Evolutionary conservation across 805 yeast species (phyloP).

Genomic region (Wickerhamiella sorbophila): DNA sequence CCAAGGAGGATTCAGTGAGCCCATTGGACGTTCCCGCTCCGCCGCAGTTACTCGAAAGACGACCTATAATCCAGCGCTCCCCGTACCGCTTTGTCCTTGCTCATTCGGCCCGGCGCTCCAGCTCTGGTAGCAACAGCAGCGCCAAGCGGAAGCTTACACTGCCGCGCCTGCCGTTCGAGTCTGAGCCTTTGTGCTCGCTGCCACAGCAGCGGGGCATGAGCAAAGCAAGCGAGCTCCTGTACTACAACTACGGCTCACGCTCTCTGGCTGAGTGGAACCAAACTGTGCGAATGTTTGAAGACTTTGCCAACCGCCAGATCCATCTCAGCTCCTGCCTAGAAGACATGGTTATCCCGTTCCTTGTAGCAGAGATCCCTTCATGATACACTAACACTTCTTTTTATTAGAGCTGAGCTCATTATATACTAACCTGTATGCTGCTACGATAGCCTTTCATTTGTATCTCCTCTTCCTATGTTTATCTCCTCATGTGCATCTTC

Average conservation of each 20-base stretch:
- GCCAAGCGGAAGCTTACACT: conserved; percentile 1
- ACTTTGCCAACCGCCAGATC: conserved; percentile 20
- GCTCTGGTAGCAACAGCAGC: too few relatives aligned
- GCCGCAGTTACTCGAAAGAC: conserved; percentile 18
- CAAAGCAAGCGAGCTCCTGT: conserved; percentile 10
- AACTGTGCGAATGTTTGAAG: conserved; percentile 25
- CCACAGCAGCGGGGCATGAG: neutral
- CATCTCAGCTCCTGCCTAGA: conserved; percentile 12
- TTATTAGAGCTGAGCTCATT: too few relatives aligned
- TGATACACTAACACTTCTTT: too few relatives aligned
- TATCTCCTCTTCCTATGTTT: too few relatives aligned
- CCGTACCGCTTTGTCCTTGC: conserved; percentile 19
- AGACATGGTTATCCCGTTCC: conserved; percentile 25
- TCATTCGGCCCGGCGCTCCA: conserved; percentile 7
- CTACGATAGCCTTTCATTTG: too few relatives aligned
- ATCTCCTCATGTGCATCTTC: too few relatives aligned
- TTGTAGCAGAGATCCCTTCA: conserved; percentile 27
- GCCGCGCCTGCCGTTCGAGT: conserved; percentile 16
- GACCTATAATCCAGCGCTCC: conserved; percentile 23
- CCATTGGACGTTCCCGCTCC: conserved; percentile 18
- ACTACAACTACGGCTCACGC: conserved; percentile 28
- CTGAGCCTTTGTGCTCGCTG: neutral
- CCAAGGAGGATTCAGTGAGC: conserved; percentile 4
- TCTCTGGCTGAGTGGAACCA: conserved; percentile 29
- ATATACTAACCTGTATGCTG: too few relatives aligned